A percentile compares a stretch with the other conserved stretches of the same genome.
These are phyloP conservation scores for Candida morakotiae DNA, from an alignment of 805 yeast species.

Conservation along the genomic window DNA sequence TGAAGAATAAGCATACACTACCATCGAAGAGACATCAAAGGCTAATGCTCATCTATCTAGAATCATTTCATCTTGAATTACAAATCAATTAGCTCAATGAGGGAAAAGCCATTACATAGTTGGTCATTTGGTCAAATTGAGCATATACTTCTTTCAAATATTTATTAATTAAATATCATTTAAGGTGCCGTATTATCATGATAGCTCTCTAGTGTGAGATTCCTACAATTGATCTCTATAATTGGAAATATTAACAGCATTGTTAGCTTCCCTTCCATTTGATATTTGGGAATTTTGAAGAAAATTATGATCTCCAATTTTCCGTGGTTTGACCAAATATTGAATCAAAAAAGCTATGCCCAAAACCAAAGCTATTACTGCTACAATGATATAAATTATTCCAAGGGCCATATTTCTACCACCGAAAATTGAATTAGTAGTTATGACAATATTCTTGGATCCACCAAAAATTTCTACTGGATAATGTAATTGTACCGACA, in stretches of 20 bases:
- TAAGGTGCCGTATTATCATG: too few relatives aligned
- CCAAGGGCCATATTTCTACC: constrained; percentile 86
- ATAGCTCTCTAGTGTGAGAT: too few relatives aligned
- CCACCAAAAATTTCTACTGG: constrained; percentile 86
- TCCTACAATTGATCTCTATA: constrained; percentile 22
- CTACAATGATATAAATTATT: constrained; percentile 79
- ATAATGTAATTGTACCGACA: constrained; percentile 70
- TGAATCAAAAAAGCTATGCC: constrained; percentile 75
- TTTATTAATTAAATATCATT: too few relatives aligned
- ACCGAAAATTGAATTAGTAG: constrained; percentile 81
- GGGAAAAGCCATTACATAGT: too few relatives aligned
- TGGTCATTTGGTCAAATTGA: too few relatives aligned
- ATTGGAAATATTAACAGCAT: constrained; percentile 12
- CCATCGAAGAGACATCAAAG: too few relatives aligned
- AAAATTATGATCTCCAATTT: constrained; percentile 75
- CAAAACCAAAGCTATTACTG: constrained; percentile 67
- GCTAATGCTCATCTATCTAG: too few relatives aligned
- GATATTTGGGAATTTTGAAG: constrained; percentile 21
- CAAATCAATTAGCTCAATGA: too few relatives aligned
- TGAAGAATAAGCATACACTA: too few relatives aligned
- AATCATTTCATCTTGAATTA: too few relatives aligned
- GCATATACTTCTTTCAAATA: too few relatives aligned
- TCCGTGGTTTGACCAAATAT: constrained; percentile 79
- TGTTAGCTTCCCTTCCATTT: constrained; percentile 2
- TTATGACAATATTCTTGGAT: constrained; percentile 74